Percentiles rank a stretch among this genome's conserved stretches.
phyloP scores from a whole-genome alignment of 192 early-diverging fungal genomes.

The Dispira simplex region DNA sequence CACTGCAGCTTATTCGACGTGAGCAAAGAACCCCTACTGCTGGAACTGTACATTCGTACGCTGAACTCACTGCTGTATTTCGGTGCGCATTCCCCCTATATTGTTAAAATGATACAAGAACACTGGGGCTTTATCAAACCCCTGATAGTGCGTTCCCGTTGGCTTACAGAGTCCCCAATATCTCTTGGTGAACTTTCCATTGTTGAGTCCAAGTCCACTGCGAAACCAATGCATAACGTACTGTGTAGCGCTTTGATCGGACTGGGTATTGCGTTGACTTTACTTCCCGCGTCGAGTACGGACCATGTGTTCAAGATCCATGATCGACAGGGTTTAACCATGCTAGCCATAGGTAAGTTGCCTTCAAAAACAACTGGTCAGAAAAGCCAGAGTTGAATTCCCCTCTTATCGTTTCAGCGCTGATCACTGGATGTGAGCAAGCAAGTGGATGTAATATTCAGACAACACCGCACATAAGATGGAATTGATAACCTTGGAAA shows the following conservation, averaged over 20 bases:
- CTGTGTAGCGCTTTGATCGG: not conserved
- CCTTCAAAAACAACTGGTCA: not conserved
- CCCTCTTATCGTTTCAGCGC: too few relatives aligned
- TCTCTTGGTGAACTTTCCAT: too few relatives aligned
- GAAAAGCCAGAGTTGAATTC: not conserved
- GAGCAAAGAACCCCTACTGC: not conserved
- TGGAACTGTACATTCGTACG: constrained; percentile 3
- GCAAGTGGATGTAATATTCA: not conserved
- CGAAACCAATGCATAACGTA: not conserved
- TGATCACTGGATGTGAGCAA: too few relatives aligned
- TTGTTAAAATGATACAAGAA: constrained; percentile 1
- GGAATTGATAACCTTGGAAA: not conserved
- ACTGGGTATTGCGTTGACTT: not conserved
- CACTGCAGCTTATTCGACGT: not conserved
- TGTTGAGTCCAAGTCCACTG: not conserved
- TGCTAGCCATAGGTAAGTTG: constrained; percentile 6
- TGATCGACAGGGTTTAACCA: not conserved
- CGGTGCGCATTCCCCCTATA: not conserved
- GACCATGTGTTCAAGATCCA: not conserved
- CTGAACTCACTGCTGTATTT: not conserved
- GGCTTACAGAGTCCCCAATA: not conserved
- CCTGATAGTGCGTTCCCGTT: not conserved
- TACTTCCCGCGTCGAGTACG: not conserved
- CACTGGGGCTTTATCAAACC: constrained; percentile 1
- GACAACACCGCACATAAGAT: not conserved